Base-by-base conservation (phyloP, 139 green algal genomes). In the Auxenochlorella pyrenoidosa region DNA sequence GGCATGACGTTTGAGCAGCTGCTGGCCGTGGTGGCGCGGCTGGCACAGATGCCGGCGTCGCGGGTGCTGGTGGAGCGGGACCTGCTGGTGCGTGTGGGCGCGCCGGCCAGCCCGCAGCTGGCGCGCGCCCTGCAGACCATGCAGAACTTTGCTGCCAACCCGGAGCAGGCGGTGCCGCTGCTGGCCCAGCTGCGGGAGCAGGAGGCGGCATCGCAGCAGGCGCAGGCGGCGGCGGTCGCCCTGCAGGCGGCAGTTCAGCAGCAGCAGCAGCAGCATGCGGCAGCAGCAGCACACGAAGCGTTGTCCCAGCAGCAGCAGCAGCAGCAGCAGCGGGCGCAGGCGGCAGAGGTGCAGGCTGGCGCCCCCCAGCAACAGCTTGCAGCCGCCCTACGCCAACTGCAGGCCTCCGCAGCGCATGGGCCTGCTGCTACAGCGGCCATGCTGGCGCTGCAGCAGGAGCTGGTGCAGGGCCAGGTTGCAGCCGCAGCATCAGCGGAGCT, bases 311-410 rank as follows among this genome's bases (percentile, higher is more conserved):
- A 19, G 36, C 36, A 81, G 76, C 76, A 86, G 66, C 82, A 60
- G 41, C 41, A 38, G 32, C 82, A 71, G 47, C n/a, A 71, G n/a
- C 58, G 59, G 47, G 18, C 59, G 79, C 36, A 28, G 79, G 47
- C 70, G 54, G 40, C 28, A 12, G 18, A 21, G 78, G 40, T 30
- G 28, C 79, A 75, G 40, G 41, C 73, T 13, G 26, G 24, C 3
- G 73, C 41, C 32, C 10, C 16, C 28, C 79, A 30, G 79, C 59
- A 59, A 38, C 59, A 59, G 79, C 2, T 63, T 43, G 65, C 79
- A 90, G 70, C 54, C 30, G 30, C 38, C 41, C 78, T 41, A 32
- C 51, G 41, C 19, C 78, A 71, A 54, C 51, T 71, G 78, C 78
- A 72, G 75, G 43, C 5, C 34, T 43, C 75, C 0, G 43, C 75